phyloP scores from a whole-genome alignment of 2,329 filamentous ascomycete genomes.

The Trichoderma guizhouense region DNA sequence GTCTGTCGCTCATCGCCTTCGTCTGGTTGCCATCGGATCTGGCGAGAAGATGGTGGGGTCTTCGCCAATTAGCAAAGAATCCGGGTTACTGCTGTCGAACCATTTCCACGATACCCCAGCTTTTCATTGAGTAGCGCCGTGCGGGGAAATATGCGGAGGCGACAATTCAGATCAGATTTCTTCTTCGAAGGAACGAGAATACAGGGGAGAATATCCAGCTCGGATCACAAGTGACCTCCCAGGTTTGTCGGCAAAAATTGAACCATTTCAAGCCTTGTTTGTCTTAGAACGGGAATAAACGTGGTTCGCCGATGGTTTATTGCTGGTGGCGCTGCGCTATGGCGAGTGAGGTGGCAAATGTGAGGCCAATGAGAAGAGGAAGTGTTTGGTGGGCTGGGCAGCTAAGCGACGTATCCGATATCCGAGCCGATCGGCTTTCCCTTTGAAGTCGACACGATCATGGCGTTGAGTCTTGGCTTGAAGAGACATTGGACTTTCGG shows the following conservation, averaged over 20 bases:
- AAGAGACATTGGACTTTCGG: neutral
- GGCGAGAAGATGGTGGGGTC: constrained; percentile 7
- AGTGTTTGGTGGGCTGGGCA: neutral
- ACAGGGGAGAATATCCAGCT: neutral
- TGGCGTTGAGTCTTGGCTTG: neutral
- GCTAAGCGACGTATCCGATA: constrained; percentile 24
- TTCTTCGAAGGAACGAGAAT: neutral
- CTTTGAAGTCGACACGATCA: neutral
- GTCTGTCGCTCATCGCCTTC: neutral
- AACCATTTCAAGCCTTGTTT: neutral
- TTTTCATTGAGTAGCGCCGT: neutral
- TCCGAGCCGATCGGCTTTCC: constrained; percentile 26
- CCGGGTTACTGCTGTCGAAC: neutral
- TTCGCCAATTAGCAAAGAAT: constrained; percentile 6
- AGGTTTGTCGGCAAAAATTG: neutral
- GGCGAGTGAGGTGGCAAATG: neutral
- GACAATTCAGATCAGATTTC: neutral
- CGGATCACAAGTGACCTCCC: neutral
- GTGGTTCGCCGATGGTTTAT: neutral
- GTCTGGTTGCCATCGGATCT: constrained; percentile 9
- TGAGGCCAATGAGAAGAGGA: neutral
- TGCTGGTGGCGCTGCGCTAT: neutral
- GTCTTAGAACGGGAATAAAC: neutral
- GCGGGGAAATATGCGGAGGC: constrained; percentile 10
- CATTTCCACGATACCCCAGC: constrained; percentile 4